Evolutionary conservation across 257 asterid genomes (phyloP).

Genomic region (Scutellaria galericulata): DNA sequence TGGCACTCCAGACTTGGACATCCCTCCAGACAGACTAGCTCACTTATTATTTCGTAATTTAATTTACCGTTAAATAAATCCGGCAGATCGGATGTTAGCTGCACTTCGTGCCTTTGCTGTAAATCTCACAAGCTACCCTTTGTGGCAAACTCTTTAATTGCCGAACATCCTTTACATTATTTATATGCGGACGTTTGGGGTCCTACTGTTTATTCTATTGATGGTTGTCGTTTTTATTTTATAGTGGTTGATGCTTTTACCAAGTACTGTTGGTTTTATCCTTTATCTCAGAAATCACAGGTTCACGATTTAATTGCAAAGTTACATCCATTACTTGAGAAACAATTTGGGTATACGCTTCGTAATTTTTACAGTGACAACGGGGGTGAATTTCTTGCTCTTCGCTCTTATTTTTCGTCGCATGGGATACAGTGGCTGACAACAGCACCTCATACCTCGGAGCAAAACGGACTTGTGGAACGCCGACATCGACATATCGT

Average conservation of each 20-base stretch:
- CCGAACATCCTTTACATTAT: neutral
- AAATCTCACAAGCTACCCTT: neutral
- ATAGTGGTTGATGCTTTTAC: no score
- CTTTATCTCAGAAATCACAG: neutral
- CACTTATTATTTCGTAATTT: neutral
- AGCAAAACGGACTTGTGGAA: neutral
- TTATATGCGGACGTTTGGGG: no score
- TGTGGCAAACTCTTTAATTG: neutral
- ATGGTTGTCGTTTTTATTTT: no score
- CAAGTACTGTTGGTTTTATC: neutral
- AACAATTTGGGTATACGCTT: neutral
- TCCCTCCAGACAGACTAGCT: neutral
- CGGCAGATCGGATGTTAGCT: neutral
- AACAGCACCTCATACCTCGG: neutral
- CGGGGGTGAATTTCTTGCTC: neutral
- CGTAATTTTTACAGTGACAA: neutral
- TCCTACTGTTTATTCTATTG: no score
- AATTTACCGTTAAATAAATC: neutral
- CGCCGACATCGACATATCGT: neutral
- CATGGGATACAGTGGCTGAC: neutral
- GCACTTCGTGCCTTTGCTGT: constrained; percentile 12
- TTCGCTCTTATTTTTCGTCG: neutral
- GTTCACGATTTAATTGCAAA: neutral
- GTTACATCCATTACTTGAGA: neutral
- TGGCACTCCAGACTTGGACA: constrained; percentile 14